A percentile compares a stretch with the other conserved stretches of the same genome.
Conservation (phyloP, 208 protist genomes). For the Crithidia brevicula region DNA sequence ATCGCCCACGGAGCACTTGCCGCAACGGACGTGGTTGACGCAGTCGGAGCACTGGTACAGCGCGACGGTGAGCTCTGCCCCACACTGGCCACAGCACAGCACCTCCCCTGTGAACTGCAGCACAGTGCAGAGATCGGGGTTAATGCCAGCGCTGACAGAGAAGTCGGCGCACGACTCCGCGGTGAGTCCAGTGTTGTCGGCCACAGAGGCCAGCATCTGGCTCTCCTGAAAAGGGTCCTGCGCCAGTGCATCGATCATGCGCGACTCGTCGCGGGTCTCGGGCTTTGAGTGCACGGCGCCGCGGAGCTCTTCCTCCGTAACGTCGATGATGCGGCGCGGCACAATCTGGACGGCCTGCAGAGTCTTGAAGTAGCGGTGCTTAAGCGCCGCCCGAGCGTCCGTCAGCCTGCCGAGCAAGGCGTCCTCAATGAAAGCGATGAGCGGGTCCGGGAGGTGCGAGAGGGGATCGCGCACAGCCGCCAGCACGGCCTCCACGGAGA, state of each 20-base stretch:
- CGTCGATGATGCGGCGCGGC: constrained; percentile 31
- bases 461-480: constrained; percentile 22
- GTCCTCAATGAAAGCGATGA: constrained; percentile 61
- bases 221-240: constrained; percentile 59
- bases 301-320: constrained; percentile 48
- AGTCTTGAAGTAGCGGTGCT: constrained; percentile 56
- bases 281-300: constrained; percentile 47
- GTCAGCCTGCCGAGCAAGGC: constrained; percentile 39
- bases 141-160: constrained; percentile 12
- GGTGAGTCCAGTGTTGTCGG: constrained; percentile 15
- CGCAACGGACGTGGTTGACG: constrained; percentile 60
- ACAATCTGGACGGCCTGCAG: constrained; percentile 5
- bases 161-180: constrained; percentile 29
- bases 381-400: constrained; percentile 43
- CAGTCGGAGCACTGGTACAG: constrained; percentile 72
- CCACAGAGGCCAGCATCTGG: constrained; percentile 34
- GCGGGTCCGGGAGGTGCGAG: constrained; percentile 25
- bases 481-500: constrained; percentile 39
- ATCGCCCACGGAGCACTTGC: constrained; percentile 75
- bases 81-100: constrained; percentile 64
- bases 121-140: constrained; percentile 29
- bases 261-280: constrained; percentile 54
- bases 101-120: constrained; percentile 48
- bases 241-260: constrained; percentile 63
- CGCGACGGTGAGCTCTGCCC: constrained; percentile 54